Base-by-base conservation (phyloP, 257 asterid species). In the Asclepias syriaca region DNA sequence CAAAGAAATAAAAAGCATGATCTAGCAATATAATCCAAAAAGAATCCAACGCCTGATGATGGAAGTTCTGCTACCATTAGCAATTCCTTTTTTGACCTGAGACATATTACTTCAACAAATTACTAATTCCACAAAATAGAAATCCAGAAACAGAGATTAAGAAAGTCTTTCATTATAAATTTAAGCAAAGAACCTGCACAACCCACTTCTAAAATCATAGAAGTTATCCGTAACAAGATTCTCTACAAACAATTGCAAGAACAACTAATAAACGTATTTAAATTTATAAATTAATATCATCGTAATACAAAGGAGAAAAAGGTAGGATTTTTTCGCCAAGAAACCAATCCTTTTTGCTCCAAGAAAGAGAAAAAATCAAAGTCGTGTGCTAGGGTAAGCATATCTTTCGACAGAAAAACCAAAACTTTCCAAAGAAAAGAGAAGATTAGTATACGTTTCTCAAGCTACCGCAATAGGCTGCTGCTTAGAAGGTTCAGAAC, bases 381-480 rank as follows among this genome's bases (percentile, higher is more conserved):
- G 16, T 45, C 48, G 69, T 18, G 16, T 46, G 54, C 40, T 19
- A 66, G 49, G 39, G 39, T 4, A 0, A 4, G 39, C 21, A 66
- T 6, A 21, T 66, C n/a, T 4, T 40, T 12, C 5, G 1, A 48
- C 6, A 7, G 43, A 39, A 40, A 40, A 11, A 55, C 39, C 46
- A 37, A 55, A 75, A 60, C 53, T 68, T 69, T 22, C 19, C 85
- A 90, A 8, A 56, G 79, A 22, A 34, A 32, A 15, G 0, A 32
- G 32, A 29, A 29, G 1, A 16, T 18, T 58, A 75, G 39, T 34
- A 15, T 32, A 40, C 27, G 37, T 34, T 69, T 66, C 74, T 88
- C 89, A 93, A 78, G 96, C 93, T 9, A 91, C 98, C 61, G 95
- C 85, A 46, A 90, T 74, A 1, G 95, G 87, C 77, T 84, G 92